Percentiles rank a stretch among this genome's conserved stretches.
phyloP scores from a whole-genome alignment of 1,139 yeast genomes.

The Maudiozyma humilis region DNA sequence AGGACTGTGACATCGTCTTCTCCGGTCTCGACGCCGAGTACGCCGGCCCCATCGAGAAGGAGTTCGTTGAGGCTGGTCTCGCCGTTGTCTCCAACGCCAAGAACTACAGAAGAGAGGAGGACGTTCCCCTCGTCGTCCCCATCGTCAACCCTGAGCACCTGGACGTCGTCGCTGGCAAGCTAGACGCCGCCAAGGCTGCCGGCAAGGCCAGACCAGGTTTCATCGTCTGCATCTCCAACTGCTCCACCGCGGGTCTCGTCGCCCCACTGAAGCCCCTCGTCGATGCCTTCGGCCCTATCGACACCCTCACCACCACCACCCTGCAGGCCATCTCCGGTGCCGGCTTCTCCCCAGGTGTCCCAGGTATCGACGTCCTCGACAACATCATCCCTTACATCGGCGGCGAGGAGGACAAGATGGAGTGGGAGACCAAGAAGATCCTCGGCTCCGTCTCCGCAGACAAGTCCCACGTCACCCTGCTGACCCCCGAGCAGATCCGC shows the following conservation, averaged over 20 bases:
- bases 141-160: conserved; percentile 93
- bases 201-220: conserved; percentile 63
- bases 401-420: conserved; percentile 97
- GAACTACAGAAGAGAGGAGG: conserved; percentile 80
- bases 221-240: conserved; percentile 90
- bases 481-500: conserved; percentile 62
- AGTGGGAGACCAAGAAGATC: conserved; percentile 96
- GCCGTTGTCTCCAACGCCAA: conserved; percentile 90
- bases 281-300: conserved; percentile 82
- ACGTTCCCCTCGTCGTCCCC: conserved; percentile 91
- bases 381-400: conserved; percentile 89
- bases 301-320: conserved; percentile 80
- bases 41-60: conserved; percentile 89
- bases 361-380: conserved; percentile 90
- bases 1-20: conserved; percentile 87
- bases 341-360: conserved; percentile 96
- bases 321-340: conserved; percentile 98
- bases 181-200: conserved; percentile 44
- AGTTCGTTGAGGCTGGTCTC: conserved; percentile 71
- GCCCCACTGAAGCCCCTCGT: conserved; percentile 93
- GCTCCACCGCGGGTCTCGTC: conserved; percentile 96
- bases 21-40: conserved; percentile 90
- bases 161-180: conserved; percentile 58
- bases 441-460: conserved; percentile 53
- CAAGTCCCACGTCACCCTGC: conserved; percentile 50